These are phyloP conservation scores for Pichiaceae sp. DNA, from an alignment of 1,139 yeast species.

Conservation along the genomic window DNA sequence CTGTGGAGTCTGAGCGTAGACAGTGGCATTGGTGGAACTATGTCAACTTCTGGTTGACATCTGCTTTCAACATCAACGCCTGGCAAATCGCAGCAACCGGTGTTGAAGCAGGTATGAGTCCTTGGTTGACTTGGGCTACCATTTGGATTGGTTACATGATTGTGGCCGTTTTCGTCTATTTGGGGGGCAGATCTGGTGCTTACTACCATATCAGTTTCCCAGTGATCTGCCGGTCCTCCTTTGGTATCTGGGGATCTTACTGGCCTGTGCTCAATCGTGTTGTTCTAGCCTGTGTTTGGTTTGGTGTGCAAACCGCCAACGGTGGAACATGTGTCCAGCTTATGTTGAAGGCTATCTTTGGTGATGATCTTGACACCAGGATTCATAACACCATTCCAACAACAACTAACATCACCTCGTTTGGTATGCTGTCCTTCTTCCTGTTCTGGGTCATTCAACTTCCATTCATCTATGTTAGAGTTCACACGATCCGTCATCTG, in stretches of 20 bases:
- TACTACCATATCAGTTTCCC: constrained; percentile 74
- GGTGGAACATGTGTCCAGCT: constrained; percentile 78
- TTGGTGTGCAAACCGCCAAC: constrained; percentile 72
- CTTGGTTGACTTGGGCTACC: constrained; percentile 92
- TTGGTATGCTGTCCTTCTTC: constrained; percentile 65
- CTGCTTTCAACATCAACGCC: constrained; percentile 78
- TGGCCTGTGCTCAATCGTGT: constrained; percentile 80
- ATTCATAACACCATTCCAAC: constrained; percentile 34
- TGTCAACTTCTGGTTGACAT: constrained; percentile 79
- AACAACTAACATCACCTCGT: constrained; percentile 44
- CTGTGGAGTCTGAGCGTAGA: constrained; percentile 62
- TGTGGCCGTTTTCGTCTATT: constrained; percentile 48
- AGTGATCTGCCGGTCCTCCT: constrained; percentile 61
- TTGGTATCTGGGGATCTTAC: constrained; percentile 69
- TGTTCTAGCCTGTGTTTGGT: constrained; percentile 80
- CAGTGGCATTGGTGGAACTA: constrained; percentile 78
- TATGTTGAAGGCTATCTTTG: constrained; percentile 61
- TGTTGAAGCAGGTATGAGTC: constrained; percentile 59
- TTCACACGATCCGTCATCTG: constrained; percentile 72
- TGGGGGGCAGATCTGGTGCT: constrained; percentile 65
- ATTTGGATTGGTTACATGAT: constrained; percentile 60
- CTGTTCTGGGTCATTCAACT: constrained; percentile 69
- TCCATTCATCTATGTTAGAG: constrained; percentile 75
- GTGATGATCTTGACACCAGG: constrained; percentile 43
- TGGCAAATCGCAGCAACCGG: constrained; percentile 91